Evolutionary conservation across 345 rosid genomes (phyloP).

Genomic region (Luvunga scandens): DNA sequence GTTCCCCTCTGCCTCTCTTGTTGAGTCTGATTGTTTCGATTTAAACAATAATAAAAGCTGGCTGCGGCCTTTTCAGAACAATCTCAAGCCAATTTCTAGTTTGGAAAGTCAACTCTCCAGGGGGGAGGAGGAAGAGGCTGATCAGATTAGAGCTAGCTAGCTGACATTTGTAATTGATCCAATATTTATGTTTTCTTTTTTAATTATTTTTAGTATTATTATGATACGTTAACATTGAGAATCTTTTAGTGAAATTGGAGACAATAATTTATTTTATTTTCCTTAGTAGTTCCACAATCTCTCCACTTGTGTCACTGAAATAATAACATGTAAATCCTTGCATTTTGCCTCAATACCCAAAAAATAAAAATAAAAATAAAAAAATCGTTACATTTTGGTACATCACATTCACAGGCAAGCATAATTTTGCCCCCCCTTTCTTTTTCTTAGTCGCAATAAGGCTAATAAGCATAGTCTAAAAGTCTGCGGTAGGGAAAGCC

Average conservation of each 20-base stretch:
- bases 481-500: too few relatives aligned
- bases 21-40: not conserved
- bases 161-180: not conserved
- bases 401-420: too few relatives aligned
- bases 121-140: too few relatives aligned
- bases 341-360: not conserved
- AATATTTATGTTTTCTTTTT: not conserved
- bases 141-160: too few relatives aligned
- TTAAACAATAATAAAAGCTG: not conserved
- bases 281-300: not conserved
- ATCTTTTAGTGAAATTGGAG: not conserved
- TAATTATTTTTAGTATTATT: not conserved
- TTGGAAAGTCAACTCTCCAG: constrained; percentile 3
- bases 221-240: not conserved
- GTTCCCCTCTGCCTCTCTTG: not conserved
- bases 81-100: not conserved
- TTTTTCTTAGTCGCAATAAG: too few relatives aligned
- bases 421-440: too few relatives aligned
- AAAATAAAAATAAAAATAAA: too few relatives aligned
- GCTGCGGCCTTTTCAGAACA: not conserved
- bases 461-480: too few relatives aligned
- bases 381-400: not conserved
- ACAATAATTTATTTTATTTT: too few relatives aligned
- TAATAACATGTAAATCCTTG: not conserved
- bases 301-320: not conserved